A percentile compares a stretch with the other conserved stretches of the same genome.
These are phyloP conservation scores for Leishmania amazonensis DNA, from an alignment of 208 protist species.

Conservation along the genomic window DNA sequence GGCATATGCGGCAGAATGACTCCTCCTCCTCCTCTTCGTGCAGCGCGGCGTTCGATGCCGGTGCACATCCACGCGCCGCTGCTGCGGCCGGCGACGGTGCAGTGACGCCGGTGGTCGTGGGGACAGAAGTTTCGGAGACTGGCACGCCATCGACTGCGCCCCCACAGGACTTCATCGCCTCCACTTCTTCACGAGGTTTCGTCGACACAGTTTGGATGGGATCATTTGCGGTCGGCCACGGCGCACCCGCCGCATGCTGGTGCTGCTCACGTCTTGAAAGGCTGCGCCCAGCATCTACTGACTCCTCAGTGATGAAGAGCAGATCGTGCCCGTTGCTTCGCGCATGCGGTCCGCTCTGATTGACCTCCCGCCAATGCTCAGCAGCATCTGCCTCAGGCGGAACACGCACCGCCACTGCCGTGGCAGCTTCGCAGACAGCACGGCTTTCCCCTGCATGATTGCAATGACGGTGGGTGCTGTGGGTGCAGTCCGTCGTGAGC, in stretches of 20 bases:
- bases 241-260: not conserved
- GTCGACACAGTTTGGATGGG: not conserved
- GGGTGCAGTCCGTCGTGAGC: not conserved
- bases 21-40: conserved; percentile 56
- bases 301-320: conserved; percentile 15
- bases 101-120: not conserved
- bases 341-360: not conserved
- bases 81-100: not conserved
- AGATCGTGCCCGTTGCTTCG: conserved; percentile 15
- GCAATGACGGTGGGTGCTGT: no score
- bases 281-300: not conserved
- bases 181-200: conserved; percentile 11
- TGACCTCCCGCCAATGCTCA: not conserved
- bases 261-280: not conserved
- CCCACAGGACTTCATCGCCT: not conserved
- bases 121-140: not conserved
- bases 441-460: not conserved
- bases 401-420: conserved; percentile 21
- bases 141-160: not conserved
- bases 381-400: not conserved
- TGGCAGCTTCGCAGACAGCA: not conserved
- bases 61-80: not conserved
- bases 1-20: conserved; percentile 80
- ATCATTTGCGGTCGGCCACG: not conserved
- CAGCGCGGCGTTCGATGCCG: not conserved